Conservation (phyloP, 2,329 filamentous ascomycete genomes). For the Nemania serpens region DNA sequence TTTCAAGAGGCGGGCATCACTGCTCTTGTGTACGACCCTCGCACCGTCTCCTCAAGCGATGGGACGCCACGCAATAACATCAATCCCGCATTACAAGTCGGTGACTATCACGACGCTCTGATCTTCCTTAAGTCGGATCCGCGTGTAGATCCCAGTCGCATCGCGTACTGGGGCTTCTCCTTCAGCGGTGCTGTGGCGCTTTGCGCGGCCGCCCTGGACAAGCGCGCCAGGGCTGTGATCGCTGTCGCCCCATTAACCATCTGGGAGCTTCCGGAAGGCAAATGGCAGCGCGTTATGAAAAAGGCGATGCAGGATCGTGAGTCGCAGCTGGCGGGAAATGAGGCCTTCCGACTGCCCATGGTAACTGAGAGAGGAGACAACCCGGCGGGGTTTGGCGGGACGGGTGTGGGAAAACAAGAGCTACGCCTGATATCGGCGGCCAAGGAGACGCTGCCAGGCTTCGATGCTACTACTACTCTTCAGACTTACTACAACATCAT, state of each 20-base stretch:
- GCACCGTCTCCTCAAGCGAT: not conserved
- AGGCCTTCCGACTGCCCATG: not conserved
- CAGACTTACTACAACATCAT: conserved; percentile 34
- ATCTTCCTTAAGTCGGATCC: not conserved
- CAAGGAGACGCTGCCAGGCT: conserved; percentile 1
- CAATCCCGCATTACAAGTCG: not conserved
- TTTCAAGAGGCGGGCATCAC: conserved; percentile 10
- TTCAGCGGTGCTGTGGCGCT: not conserved
- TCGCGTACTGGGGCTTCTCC: conserved; percentile 7
- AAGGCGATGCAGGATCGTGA: conserved; percentile 31
- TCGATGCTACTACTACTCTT: not conserved
- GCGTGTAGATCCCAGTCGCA: not conserved
- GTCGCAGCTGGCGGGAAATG: conserved; percentile 11
- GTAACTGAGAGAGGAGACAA: conserved; percentile 4
- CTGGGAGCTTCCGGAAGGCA: conserved; percentile 8
- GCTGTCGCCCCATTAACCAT: not conserved
- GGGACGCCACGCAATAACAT: conserved; percentile 5
- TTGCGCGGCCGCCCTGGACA: not conserved
- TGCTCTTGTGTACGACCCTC: conserved; percentile 3
- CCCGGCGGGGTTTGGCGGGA: not conserved
- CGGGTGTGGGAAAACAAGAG: not conserved
- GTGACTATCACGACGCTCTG: conserved; percentile 8
- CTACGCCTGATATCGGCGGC: not conserved
- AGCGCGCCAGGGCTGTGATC: not conserved
- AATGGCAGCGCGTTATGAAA: conserved; percentile 27